Percentiles rank a stretch among this genome's conserved stretches.
phyloP scores from a whole-genome alignment of 805 yeast genomes.

The Barnettozyma populi region DNA sequence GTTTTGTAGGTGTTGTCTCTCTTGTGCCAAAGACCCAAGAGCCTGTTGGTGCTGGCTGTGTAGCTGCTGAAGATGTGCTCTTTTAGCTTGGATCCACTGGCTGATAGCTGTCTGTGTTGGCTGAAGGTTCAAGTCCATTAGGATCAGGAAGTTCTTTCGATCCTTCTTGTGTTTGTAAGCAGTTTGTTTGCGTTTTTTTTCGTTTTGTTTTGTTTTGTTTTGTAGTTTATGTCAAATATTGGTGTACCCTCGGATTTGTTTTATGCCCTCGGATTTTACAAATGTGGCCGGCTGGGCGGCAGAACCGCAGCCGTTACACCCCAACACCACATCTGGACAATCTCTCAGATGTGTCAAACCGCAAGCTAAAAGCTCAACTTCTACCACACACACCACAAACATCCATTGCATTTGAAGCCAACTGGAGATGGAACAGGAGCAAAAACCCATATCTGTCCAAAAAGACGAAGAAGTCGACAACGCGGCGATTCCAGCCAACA shows the following conservation, averaged over 20 bases:
- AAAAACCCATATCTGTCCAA: background rate
- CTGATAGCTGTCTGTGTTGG: background rate
- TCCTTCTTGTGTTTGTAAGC: background rate
- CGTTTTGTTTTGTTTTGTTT: background rate
- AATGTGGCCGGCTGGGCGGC: too few species aligned
- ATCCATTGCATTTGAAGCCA: background rate
- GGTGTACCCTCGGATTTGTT: too few species aligned
- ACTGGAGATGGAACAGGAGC: background rate
- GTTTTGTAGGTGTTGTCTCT: background rate
- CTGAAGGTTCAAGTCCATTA: background rate
- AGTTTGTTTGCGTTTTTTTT: background rate
- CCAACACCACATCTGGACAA: background rate
- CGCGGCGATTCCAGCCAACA: background rate
- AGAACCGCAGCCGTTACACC: background rate
- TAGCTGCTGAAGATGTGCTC: background rate
- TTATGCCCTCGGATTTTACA: too few species aligned
- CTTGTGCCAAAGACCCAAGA: background rate
- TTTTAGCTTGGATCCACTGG: background rate
- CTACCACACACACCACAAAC: background rate
- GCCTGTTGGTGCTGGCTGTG: background rate
- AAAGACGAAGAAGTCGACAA: background rate
- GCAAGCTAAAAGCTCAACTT: background rate
- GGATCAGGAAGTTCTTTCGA: background rate
- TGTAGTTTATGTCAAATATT: background rate
- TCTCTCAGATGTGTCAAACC: background rate